phyloP scores from a whole-genome alignment of 768 basidiomycete genomes.

The Daedaleopsis nitida region DNA sequence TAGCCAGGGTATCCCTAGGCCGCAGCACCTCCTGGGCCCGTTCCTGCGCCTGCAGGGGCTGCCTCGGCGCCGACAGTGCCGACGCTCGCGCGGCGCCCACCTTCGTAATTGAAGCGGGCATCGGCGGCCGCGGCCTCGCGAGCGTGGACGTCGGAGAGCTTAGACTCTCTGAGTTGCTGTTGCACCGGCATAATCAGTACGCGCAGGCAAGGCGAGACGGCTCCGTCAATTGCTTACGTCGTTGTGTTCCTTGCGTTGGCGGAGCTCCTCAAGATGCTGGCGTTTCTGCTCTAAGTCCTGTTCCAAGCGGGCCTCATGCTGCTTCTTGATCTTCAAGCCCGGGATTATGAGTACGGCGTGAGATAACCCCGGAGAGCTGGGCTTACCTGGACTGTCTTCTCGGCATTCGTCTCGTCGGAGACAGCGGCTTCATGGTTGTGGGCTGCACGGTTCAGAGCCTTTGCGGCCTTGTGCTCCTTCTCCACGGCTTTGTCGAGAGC shows the following conservation, averaged over 20 bases:
- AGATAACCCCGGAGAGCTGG: not conserved
- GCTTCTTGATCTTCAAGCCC: slow-evolving; percentile 26
- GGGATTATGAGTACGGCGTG: not conserved
- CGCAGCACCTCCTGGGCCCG: not conserved
- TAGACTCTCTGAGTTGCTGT: slow-evolving; percentile 26
- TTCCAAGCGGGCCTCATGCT: slow-evolving; percentile 28
- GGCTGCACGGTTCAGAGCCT: slow-evolving; percentile 52
- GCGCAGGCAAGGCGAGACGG: not conserved
- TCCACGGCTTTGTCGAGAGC: slow-evolving; percentile 48
- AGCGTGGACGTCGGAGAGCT: slow-evolving; percentile 29
- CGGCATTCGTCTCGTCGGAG: slow-evolving; percentile 42
- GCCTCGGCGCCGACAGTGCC: not conserved
- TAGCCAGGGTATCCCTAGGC: not conserved
- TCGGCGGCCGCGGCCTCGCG: slow-evolving; percentile 23
- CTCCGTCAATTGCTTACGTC: slow-evolving; percentile 25
- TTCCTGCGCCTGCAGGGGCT: not conserved
- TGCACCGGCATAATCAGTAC: not conserved
- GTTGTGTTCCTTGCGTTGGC: slow-evolving; percentile 31
- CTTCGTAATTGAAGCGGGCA: not conserved
- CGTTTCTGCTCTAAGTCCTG: slow-evolving; percentile 29
- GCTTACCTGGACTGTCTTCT: slow-evolving; percentile 47
- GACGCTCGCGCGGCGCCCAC: not conserved
- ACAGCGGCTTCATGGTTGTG: slow-evolving; percentile 54
- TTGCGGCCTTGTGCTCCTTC: slow-evolving; percentile 52
- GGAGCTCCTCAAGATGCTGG: slow-evolving; percentile 26